phyloP scores from a whole-genome alignment of 1,139 yeast genomes.

The Dujonia santamariae region DNA sequence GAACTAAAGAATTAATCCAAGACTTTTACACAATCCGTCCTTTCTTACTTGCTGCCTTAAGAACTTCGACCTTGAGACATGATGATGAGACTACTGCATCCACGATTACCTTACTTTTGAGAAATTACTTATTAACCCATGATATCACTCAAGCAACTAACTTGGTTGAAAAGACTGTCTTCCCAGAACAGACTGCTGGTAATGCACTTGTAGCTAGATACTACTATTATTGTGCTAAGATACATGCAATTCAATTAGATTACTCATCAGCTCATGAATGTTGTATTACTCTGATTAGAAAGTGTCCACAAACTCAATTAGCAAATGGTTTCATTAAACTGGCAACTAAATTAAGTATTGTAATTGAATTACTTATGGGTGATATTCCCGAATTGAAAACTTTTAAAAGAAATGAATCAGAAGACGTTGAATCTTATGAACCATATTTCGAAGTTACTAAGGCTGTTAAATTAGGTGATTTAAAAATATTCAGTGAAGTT shows the following conservation, averaged over 20 bases:
- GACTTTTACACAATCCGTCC: conserved; percentile 66
- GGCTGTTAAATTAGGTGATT: conserved; percentile 92
- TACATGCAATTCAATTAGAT: conserved; percentile 89
- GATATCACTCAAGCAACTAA: conserved; percentile 87
- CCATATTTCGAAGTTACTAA: conserved; percentile 88
- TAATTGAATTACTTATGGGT: conserved; percentile 92
- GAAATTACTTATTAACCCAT: conserved; percentile 75
- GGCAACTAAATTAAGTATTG: conserved; percentile 83
- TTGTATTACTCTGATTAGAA: conserved; percentile 89
- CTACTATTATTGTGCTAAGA: conserved; percentile 83
- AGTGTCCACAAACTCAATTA: conserved; percentile 89
- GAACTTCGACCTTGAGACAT: conserved; percentile 89
- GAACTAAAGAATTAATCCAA: conserved; percentile 68
- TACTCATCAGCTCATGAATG: conserved; percentile 89
- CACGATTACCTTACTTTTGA: conserved; percentile 74
- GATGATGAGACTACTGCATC: conserved; percentile 91
- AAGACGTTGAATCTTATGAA: conserved; percentile 51
- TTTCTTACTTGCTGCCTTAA: conserved; percentile 66
- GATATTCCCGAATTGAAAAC: conserved; percentile 91
- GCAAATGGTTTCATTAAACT: conserved; percentile 88
- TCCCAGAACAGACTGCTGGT: conserved; percentile 76
- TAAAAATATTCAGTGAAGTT: conserved; percentile 76
- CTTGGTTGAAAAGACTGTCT: conserved; percentile 82
- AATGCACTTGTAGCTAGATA: conserved; percentile 91
- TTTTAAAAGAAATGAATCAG: conserved; percentile 63